phyloP scores from a whole-genome alignment of 2,329 filamentous ascomycete species.

The Trichoderma oligosporum region DNA sequence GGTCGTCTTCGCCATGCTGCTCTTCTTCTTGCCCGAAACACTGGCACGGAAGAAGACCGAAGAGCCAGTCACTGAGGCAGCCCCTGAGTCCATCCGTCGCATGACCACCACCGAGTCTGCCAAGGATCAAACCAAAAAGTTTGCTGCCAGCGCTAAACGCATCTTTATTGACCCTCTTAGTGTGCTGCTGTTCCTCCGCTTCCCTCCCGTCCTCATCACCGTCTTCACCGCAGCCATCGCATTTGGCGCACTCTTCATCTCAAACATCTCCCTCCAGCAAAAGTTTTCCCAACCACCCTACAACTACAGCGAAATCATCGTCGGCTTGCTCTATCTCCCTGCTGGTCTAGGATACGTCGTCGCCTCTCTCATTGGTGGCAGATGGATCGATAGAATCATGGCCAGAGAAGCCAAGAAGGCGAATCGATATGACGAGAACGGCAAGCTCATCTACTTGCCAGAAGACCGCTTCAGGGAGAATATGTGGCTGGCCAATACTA shows the following conservation, averaged over 20 bases:
- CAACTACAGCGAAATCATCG: slow-evolving; percentile 60
- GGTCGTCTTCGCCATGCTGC: slow-evolving; percentile 50
- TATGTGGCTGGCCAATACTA: slow-evolving; percentile 66
- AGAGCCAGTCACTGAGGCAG: not conserved
- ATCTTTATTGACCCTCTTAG: slow-evolving; percentile 68
- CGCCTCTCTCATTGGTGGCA: slow-evolving; percentile 23
- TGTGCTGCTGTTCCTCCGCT: slow-evolving; percentile 67
- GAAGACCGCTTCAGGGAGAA: slow-evolving; percentile 84
- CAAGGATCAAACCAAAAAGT: slow-evolving; percentile 52
- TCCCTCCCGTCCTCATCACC: slow-evolving; percentile 68
- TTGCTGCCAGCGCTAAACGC: slow-evolving; percentile 52
- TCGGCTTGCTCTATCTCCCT: slow-evolving; percentile 76
- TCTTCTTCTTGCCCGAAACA: slow-evolving; percentile 64
- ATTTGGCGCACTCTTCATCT: slow-evolving; percentile 70
- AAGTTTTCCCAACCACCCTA: slow-evolving; percentile 67
- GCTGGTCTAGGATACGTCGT: slow-evolving; percentile 63
- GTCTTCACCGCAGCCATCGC: slow-evolving; percentile 72
- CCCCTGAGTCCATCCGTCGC: slow-evolving; percentile 34
- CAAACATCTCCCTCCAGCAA: slow-evolving; percentile 73
- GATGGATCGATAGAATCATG: slow-evolving; percentile 82
- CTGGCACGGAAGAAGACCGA: slow-evolving; percentile 39
- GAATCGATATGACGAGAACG: slow-evolving; percentile 62
- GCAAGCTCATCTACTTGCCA: slow-evolving; percentile 63
- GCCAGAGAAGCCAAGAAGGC: slow-evolving; percentile 67
- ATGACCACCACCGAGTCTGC: slow-evolving; percentile 62